Evolutionary conservation across 2,329 filamentous ascomycete species (phyloP).

Genomic region (Aspergillus melleus): DNA sequence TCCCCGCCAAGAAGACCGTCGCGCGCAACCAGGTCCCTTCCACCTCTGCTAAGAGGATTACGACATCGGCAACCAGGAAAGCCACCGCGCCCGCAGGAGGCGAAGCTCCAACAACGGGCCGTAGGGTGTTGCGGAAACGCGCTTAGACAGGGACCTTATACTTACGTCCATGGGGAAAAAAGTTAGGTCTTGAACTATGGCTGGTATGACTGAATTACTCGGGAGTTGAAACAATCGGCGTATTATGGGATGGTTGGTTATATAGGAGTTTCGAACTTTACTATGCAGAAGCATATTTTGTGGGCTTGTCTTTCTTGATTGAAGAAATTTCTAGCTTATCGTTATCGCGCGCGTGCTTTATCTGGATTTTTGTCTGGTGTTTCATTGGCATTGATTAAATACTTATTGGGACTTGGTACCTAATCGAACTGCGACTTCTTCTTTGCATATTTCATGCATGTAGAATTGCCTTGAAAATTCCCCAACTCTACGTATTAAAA

Average conservation of each 20-base stretch:
- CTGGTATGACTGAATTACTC: background rate
- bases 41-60: conserved; percentile 35
- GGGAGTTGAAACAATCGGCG: background rate
- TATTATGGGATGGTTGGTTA: background rate
- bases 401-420: background rate
- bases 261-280: background rate
- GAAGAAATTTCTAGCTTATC: background rate
- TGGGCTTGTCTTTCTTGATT: background rate
- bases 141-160: conserved; percentile 21
- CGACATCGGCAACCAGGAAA: conserved; percentile 34
- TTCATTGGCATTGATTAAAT: background rate
- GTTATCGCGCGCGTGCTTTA: background rate
- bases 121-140: conserved; percentile 44
- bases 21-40: conserved; percentile 34
- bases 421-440: no score
- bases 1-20: conserved; percentile 32
- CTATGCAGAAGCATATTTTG: background rate
- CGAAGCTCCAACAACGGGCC: conserved; percentile 35
- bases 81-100: conserved; percentile 30
- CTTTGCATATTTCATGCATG: no score
- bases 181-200: background rate
- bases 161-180: background rate
- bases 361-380: background rate
- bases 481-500: no score
- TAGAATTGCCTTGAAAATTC: no score